Base-by-base conservation (phyloP, 768 basidiomycete species). In the Hericium rajendrae region DNA sequence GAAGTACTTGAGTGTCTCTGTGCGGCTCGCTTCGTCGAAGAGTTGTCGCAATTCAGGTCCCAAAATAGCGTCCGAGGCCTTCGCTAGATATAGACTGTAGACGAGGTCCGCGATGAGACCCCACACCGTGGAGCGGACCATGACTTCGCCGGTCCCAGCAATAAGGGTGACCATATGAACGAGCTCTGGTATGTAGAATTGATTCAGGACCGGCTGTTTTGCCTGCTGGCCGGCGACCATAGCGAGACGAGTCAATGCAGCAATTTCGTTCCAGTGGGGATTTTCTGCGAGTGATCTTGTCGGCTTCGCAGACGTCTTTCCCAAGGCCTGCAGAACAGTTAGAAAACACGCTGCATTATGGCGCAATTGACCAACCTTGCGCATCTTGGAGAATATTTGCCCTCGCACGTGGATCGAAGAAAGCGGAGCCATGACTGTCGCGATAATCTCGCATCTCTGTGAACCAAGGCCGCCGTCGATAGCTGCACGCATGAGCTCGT, bases 391-490 rank as follows among this genome's bases (percentile, higher is more conserved):
- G 53, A 92, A 79, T 41, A 94, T 76, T 59, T 84, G 82, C 37
- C 90, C 91, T 39, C 92, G 79, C 4, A 93, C 82, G 56, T 81
- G 79, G 61, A 91, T 85, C 3, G 88, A 88, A 0, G 88, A 83
- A 51, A 93, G 70, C 1, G 84, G 80, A 2, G 85, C 80, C 54
- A 94, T 76, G 10, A 87, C 84, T 40, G 89, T 80, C 5, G 84
- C 81, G 40, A 92, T 81, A 2, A 78, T 79, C 71, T 92, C 91
- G 59, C 86, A 90, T 59, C 86, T 77, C 24, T 76, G 73, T 6
- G 86, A 86, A 16, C 85, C 89, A 38, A 89, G 76, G 0, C 89
- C 91, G 38, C 86, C 85, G 67, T 93, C 92, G n/a, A 85, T 78
- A 2, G 91, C 93, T 5, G 85, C 81, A 18, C 89, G 80, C 54